Evolutionary conservation across 768 basidiomycete species (phyloP).

Genomic region (Hericium erinaceus): DNA sequence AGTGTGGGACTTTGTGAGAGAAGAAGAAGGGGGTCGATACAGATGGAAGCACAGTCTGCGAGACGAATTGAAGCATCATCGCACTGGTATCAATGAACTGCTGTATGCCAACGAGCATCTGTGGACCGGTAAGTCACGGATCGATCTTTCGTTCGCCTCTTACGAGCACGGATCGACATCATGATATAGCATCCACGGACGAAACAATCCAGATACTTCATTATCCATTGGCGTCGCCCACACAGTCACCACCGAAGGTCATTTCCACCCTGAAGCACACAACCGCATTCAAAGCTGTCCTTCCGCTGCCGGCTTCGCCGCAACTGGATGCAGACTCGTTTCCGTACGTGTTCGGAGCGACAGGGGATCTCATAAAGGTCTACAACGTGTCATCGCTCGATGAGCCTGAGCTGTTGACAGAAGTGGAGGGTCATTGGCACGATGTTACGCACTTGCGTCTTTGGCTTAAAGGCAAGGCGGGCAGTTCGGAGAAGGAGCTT

Average conservation of each 20-base stretch:
- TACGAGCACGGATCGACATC: background rate
- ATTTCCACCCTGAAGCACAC: slow-evolving; percentile 49
- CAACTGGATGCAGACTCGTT: slow-evolving; percentile 33
- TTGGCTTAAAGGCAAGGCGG: slow-evolving; percentile 52
- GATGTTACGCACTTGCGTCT: slow-evolving; percentile 70
- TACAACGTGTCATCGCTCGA: slow-evolving; percentile 67
- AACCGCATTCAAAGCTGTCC: slow-evolving; percentile 59
- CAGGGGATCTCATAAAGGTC: slow-evolving; percentile 74
- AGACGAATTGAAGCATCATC: slow-evolving; percentile 60
- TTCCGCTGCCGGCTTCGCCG: slow-evolving; percentile 55
- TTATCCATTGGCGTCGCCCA: slow-evolving; percentile 24
- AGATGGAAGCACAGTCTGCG: slow-evolving; percentile 44
- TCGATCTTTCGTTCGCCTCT: background rate
- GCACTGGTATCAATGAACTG: slow-evolving; percentile 78
- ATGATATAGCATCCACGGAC: slow-evolving; percentile 70
- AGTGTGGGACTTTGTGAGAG: slow-evolving; percentile 57
- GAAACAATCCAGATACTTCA: slow-evolving; percentile 64
- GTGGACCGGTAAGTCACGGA: slow-evolving; percentile 67
- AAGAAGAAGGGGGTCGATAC: slow-evolving; percentile 29
- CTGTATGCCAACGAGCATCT: slow-evolving; percentile 57
- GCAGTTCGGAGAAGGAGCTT: slow-evolving; percentile 48
- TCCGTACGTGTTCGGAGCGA: slow-evolving; percentile 72
- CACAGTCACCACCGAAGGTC: slow-evolving; percentile 21
- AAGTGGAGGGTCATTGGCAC: slow-evolving; percentile 84
- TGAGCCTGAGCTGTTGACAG: slow-evolving; percentile 61